Evolutionary conservation across 768 basidiomycete genomes (phyloP).

Genomic region (Mycena metata): DNA sequence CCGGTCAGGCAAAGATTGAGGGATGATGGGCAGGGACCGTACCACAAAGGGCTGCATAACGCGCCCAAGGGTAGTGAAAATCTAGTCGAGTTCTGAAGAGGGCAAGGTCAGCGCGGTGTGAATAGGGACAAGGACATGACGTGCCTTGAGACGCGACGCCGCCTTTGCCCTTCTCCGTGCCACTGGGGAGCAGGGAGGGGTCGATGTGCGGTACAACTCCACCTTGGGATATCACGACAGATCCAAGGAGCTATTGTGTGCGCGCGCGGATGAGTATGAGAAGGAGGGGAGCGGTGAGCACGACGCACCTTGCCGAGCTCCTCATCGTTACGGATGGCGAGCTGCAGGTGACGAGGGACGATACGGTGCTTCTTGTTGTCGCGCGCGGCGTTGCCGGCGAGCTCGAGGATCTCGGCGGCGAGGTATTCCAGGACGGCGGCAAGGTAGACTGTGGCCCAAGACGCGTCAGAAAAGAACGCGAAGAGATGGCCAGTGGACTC

Average conservation of each 20-base stretch:
- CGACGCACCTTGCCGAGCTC: conserved; percentile 9
- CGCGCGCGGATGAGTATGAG: not conserved
- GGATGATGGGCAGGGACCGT: too few species aligned
- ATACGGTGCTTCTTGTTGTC: too few species aligned
- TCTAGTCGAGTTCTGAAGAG: too few species aligned
- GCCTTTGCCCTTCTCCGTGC: too few species aligned
- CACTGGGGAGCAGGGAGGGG: not conserved
- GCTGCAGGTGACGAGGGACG: conserved; percentile 3
- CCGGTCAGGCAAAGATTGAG: too few species aligned
- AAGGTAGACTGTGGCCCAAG: conserved; percentile 69
- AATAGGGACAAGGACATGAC: too few species aligned
- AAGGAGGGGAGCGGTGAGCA: not conserved
- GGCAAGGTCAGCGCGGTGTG: too few species aligned
- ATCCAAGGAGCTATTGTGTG: not conserved
- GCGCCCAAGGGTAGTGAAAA: too few species aligned
- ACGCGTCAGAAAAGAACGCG: conserved; percentile 8
- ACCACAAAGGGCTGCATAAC: too few species aligned
- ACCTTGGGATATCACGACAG: conserved; percentile 5
- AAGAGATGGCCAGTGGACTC: conserved; percentile 22
- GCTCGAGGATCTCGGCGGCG: conserved; percentile 85
- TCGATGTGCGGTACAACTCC: conserved; percentile 12
- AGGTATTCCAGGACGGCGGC: conserved; percentile 87
- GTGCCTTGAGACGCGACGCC: too few species aligned
- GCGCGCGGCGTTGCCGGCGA: conserved; percentile 68
- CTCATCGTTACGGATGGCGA: conserved; percentile 13